Percentiles rank a stretch among this genome's conserved stretches.
Conservation (phyloP, 2,329 filamentous ascomycete species). For the Colletotrichum destructivum region DNA sequence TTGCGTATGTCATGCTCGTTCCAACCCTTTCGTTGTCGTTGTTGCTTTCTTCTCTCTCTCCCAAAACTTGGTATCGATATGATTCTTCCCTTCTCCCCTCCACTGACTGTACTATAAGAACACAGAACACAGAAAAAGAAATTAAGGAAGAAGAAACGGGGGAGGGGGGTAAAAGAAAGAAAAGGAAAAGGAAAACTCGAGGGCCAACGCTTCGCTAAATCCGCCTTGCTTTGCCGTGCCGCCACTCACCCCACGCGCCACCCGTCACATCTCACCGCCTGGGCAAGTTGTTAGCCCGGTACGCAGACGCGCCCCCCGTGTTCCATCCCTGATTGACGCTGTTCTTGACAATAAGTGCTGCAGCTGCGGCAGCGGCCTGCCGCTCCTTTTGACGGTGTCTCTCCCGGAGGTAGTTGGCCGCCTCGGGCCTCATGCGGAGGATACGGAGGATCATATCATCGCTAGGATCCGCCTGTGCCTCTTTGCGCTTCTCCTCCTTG, state of each 20-base stretch:
- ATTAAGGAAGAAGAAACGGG: not conserved
- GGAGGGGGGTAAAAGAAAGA: not conserved
- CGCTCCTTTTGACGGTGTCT: constrained; percentile 94
- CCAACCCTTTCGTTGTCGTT: not conserved
- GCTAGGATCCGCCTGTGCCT: constrained; percentile 95
- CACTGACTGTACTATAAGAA: constrained; percentile 2
- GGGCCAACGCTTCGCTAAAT: constrained; percentile 20
- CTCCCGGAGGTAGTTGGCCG: constrained; percentile 88
- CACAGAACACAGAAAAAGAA: constrained; percentile 21
- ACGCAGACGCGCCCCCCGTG: constrained; percentile 58
- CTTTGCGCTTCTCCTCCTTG: constrained; percentile 95
- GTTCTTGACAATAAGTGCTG: constrained; percentile 94
- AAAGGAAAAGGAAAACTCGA: not conserved
- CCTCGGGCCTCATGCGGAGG: constrained; percentile 93
- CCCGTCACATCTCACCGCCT: constrained; percentile 56
- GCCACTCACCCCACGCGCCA: not conserved
- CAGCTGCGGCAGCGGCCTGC: constrained; percentile 89
- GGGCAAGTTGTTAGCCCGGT: constrained; percentile 63
- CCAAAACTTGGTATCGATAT: constrained; percentile 38
- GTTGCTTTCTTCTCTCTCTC: constrained; percentile 12
- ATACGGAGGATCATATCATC: constrained; percentile 99
- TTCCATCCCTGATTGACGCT: constrained; percentile 78
- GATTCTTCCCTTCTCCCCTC: not conserved
- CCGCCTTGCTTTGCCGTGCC: constrained; percentile 17
- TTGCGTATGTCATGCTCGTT: constrained; percentile 23